Evolutionary conservation across 495 filamentous ascomycete species (phyloP), one percentile per base, ranked within the genome.

Genomic region (Parmelia sp.): DNA sequence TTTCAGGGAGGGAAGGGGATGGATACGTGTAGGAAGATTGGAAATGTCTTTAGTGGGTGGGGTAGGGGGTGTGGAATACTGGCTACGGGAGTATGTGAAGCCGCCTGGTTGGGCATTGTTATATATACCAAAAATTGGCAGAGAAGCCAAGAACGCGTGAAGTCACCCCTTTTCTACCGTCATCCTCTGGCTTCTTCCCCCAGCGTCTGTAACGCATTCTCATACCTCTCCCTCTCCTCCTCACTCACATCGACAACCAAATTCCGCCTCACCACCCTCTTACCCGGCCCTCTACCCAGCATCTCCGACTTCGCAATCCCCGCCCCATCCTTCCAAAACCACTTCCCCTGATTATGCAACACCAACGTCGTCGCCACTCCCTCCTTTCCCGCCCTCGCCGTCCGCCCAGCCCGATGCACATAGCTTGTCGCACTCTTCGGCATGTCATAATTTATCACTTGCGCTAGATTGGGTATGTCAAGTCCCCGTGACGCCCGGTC

Each of bases 381-480:
- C 11, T 75, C 29, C 8, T 55, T 55, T 33, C 51, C 51, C 3
- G 51, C 51, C 51, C 51, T 55, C 17, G 51, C 72, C 1, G 94
- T 97, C 62, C 94, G 84, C 14, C 94, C 94, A 15, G 96, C 91
- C 27, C 94, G 88, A 74, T 98, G 94, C 17, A 97, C 88, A 68
- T 97, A 98, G 23, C 85, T 88, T 6, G 86, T 88, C 31, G 90
- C 76, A 65, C 84, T 89, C 12, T 84, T 82, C 0, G 94, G 95
- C 40, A 97, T 79, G 71, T 97, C 94, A 78, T 98, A 98, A 73
- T 97, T 97, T 69, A 97, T 78, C 15, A 97, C 91, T 67, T 96
- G 88, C 31, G 85, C 85, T 31, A 97, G 79, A 31, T 85, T 82
- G 1, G 81, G 82, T 2, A 96, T 78, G 71, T 98, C 94, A n/a